phyloP scores from a whole-genome alignment of 2,329 filamentous ascomycete species.

The Diaporthe sp. region DNA sequence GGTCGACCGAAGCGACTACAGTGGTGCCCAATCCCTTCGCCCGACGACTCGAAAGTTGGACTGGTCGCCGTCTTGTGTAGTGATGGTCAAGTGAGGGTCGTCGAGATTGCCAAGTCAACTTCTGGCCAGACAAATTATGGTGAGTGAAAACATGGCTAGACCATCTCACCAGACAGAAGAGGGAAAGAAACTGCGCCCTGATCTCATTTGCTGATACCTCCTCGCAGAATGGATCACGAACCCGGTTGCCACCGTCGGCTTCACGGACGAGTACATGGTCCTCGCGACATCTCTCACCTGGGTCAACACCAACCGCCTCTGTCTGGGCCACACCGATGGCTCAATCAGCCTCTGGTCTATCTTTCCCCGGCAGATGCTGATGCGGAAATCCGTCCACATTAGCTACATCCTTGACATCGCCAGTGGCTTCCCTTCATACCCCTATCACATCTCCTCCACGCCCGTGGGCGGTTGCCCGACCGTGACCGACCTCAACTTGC shows the following conservation, averaged over 20 bases:
- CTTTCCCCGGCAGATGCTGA: conserved; percentile 62
- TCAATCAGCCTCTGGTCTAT: conserved; percentile 71
- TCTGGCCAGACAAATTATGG: conserved; percentile 54
- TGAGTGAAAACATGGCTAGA: conserved; percentile 48
- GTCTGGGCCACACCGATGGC: conserved; percentile 69
- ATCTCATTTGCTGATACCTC: background rate
- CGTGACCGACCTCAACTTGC: conserved; percentile 66
- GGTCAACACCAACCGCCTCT: conserved; percentile 68
- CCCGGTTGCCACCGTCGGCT: conserved; percentile 60
- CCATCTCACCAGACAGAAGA: no score
- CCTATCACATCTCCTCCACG: conserved; percentile 68
- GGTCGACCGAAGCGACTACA: conserved; percentile 65
- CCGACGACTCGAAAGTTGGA: conserved; percentile 50
- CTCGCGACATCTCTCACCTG: conserved; percentile 68
- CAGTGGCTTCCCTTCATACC: conserved; percentile 69
- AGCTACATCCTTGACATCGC: conserved; percentile 68
- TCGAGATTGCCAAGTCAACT: conserved; percentile 56
- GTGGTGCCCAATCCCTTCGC: conserved; percentile 65
- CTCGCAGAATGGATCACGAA: conserved; percentile 60
- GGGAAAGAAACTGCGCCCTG: background rate
- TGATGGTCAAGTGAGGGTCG: conserved; percentile 65
- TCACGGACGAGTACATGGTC: conserved; percentile 62
- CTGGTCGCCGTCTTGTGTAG: conserved; percentile 65
- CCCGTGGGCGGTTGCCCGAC: conserved; percentile 68
- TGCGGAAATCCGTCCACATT: conserved; percentile 67